Conservation (phyloP, 352 stramenopile species). For the Phytophthora sp. region DNA sequence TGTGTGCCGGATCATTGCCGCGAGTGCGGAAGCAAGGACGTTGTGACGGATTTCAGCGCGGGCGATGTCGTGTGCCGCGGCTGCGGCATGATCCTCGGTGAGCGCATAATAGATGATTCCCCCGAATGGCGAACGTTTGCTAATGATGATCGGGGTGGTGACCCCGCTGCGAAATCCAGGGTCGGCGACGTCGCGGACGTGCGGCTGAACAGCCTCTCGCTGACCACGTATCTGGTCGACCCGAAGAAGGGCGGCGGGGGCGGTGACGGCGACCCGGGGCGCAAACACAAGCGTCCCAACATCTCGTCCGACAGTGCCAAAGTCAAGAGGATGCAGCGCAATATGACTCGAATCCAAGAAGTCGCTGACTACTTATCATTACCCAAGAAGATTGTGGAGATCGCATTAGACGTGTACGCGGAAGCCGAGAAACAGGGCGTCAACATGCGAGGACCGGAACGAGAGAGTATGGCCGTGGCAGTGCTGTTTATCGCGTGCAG, state of each 20-base stretch:
- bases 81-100: conserved; percentile 87
- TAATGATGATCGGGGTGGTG: conserved; percentile 86
- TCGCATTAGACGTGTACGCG: conserved; percentile 71
- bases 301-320: conserved; percentile 65
- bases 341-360: conserved; percentile 70
- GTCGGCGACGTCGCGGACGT: conserved; percentile 73
- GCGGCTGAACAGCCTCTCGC: conserved; percentile 62
- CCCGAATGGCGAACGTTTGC: conserved; percentile 88
- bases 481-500: conserved; percentile 80
- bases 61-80: conserved; percentile 83
- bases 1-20: conserved; percentile 65
- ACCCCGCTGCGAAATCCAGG: conserved; percentile 80
- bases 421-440: conserved; percentile 72
- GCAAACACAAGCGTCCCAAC: conserved; percentile 62
- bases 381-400: conserved; percentile 75
- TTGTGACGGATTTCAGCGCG: conserved; percentile 82
- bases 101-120: conserved; percentile 89
- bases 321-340: conserved; percentile 71
- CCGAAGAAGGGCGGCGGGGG: conserved; percentile 45
- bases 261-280: conserved; percentile 20
- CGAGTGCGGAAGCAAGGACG: conserved; percentile 74
- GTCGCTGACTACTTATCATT: conserved; percentile 71
- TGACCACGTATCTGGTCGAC: conserved; percentile 79
- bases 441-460: conserved; percentile 67
- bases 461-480: conserved; percentile 69